Percentiles rank a stretch among this genome's conserved stretches.
Evolutionary conservation across 495 filamentous ascomycete genomes (phyloP).

Genomic region (Penicillium ucsense): DNA sequence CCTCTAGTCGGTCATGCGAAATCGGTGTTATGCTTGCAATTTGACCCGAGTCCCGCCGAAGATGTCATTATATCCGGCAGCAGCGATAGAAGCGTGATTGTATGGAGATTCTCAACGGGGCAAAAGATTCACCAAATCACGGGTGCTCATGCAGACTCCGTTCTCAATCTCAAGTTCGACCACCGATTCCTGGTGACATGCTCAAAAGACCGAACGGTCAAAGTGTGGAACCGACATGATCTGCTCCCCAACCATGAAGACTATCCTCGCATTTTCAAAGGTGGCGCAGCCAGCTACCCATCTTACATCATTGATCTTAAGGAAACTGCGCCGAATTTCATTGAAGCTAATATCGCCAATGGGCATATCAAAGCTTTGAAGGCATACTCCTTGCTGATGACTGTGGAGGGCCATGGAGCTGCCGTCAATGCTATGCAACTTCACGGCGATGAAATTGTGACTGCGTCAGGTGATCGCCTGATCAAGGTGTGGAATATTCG

Average conservation of each 20-base stretch:
- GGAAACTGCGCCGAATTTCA: conserved; percentile 34
- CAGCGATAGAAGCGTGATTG: conserved; percentile 77
- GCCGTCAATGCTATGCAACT: conserved; percentile 97
- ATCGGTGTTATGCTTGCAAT: conserved; percentile 91
- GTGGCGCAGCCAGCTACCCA: conserved; percentile 36
- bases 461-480: conserved; percentile 82
- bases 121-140: conserved; percentile 61
- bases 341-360: conserved; percentile 33
- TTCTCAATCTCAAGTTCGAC: conserved; percentile 93
- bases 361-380: conserved; percentile 27
- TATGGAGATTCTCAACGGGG: conserved; percentile 92
- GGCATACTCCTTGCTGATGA: conserved; percentile 69
- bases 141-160: conserved; percentile 76
- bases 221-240: conserved; percentile 77
- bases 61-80: conserved; percentile 91
- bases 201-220: conserved; percentile 94
- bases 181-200: conserved; percentile 86
- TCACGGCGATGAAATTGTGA: conserved; percentile 76
- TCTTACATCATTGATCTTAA: conserved; percentile 45
- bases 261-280: conserved; percentile 42
- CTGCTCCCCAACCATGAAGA: conserved; percentile 59
- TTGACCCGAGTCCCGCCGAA: conserved; percentile 82
- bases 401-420: conserved; percentile 70
- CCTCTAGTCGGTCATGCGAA: conserved; percentile 71
- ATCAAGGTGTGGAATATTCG: conserved; percentile 92